Evolutionary conservation across 805 yeast genomes (phyloP), one percentile per base, ranked within the genome.

Genomic region (Suhomyces prunicola): DNA sequence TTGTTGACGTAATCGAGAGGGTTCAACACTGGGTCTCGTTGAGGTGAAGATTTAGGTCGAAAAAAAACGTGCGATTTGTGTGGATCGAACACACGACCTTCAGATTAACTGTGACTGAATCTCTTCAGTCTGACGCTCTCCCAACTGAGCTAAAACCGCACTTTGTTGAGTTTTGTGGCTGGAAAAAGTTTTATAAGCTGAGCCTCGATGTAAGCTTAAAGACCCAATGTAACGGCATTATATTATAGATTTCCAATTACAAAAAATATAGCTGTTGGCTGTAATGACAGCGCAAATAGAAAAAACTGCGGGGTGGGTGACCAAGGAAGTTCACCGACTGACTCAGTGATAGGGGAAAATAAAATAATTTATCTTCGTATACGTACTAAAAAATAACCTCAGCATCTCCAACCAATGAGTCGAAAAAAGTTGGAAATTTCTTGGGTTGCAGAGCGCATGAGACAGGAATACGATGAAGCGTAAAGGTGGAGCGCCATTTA

Each of bases 21-120:
- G 12, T 29, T 8, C 10, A 26, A 8, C 7, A 1, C 4, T 39
- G 23, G 10, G 19, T 17, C 6, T 12, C 22, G 7, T 6, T 9
- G 22, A 41, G 46, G 7, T 31, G 36, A 13, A 1, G 36, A 13
- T 13, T 13, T 7, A 31, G 36, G 7, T n/a, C 10, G 31, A 7
- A 29, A 48, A 68, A 64, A 59, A 54, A 52, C 60, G n/a, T 29
- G 85, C 85, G 83, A 79, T 70, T 79, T 81, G 82, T 84, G 89
- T 83, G 90, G 89, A 83, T 85, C 86, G 90, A 86, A 86, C 90
- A 83, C 89, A 84, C 86, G 88, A 85, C 90, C 90, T 86, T 81
- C 88, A 85, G 88, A 84, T 84, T 62, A 62, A 61, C 64, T 64
- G 64, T 57, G 65, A 66, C 70, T 58, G 62, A 62, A 62, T 53